Evolutionary conservation across 2,329 filamentous ascomycete genomes (phyloP), one percentile per base, ranked within the genome.

Genomic region (Nothophoma quercina): DNA sequence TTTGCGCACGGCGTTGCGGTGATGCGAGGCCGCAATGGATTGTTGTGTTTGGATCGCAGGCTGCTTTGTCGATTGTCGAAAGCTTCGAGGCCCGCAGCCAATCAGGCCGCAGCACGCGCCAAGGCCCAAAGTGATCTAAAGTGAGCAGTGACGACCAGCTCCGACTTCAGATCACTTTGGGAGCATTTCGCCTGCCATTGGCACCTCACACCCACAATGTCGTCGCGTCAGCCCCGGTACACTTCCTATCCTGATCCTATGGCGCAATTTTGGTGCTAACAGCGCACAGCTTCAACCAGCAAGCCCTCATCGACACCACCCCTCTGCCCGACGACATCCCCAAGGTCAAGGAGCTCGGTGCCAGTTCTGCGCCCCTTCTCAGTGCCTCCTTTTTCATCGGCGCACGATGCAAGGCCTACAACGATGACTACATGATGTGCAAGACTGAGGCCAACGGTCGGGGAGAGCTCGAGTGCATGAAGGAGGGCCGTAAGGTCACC

Each of bases 361-460:
- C 91, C 72, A 96, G 88, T 71, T 98, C 93, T 51, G 95, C 93
- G 30, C 95, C 95, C 48, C 85, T 99, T 35, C 82, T 96, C 55
- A 96, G 91, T 62, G 95, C 95, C 25, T 87, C 91, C 44, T 99
- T 90, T 84, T 99, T 98, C 78, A 99, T 99, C 74, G 95, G 95
- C 60, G 93, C 92, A 64, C 88, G 93, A 73, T 99, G 95, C 87
- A 89, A 85, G 75, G 83, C 90, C 51, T 99, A 93, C 84, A 98
- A 98, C 79, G 95, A 99, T 82, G 95, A 99, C 80, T 99, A 89
- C 81, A 99, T 99, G 93, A 90, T 96, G 82, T 99, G 95, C 89
- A 99, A 99, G 88, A 90, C 86, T 65, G 92, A 97, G 79, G 88
- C 91, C 69, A 88, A 90, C 59, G 95, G 95, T 69, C 87, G 85